Evolutionary conservation across 2,329 filamentous ascomycete species (phyloP).

Genomic region (Aspergillus piperis): DNA sequence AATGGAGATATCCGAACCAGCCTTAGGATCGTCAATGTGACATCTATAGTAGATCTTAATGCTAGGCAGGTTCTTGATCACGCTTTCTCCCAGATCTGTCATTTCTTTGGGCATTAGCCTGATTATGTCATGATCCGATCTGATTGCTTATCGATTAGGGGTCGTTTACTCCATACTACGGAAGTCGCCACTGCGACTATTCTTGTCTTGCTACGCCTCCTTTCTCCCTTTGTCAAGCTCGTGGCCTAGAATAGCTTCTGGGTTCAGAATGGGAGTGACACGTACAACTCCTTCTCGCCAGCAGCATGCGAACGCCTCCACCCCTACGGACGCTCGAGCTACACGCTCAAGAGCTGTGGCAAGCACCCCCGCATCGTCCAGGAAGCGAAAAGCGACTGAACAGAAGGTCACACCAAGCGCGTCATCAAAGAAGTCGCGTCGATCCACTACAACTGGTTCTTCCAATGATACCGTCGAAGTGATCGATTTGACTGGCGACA

Average conservation of each 20-base stretch:
- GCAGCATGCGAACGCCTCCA: background rate
- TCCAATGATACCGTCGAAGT: slow-evolving; percentile 10
- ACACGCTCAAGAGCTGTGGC: background rate
- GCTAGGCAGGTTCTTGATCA: background rate
- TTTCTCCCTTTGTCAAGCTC: background rate
- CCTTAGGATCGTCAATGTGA: no score
- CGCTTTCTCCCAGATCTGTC: background rate
- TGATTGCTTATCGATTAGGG: background rate
- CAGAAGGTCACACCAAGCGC: background rate
- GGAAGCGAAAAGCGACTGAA: slow-evolving; percentile 15
- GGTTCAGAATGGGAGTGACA: background rate
- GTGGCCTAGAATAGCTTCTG: background rate
- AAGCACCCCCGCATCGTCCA: slow-evolving; percentile 7
- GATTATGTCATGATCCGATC: slow-evolving; percentile 12
- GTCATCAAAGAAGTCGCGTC: slow-evolving; percentile 11
- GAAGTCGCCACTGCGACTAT: background rate
- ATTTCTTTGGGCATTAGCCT: background rate
- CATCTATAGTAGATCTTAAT: background rate
- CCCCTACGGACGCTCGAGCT: background rate
- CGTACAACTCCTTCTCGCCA: background rate
- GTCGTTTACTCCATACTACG: background rate
- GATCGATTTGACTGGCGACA: slow-evolving; percentile 21
- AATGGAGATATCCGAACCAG: background rate
- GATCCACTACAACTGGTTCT: background rate
- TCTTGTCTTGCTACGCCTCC: background rate